A percentile compares a stretch with the other conserved stretches of the same genome.
These are phyloP conservation scores for Epichloe sp. DNA, from an alignment of 2,329 filamentous ascomycete genomes.

Conservation along the genomic window DNA sequence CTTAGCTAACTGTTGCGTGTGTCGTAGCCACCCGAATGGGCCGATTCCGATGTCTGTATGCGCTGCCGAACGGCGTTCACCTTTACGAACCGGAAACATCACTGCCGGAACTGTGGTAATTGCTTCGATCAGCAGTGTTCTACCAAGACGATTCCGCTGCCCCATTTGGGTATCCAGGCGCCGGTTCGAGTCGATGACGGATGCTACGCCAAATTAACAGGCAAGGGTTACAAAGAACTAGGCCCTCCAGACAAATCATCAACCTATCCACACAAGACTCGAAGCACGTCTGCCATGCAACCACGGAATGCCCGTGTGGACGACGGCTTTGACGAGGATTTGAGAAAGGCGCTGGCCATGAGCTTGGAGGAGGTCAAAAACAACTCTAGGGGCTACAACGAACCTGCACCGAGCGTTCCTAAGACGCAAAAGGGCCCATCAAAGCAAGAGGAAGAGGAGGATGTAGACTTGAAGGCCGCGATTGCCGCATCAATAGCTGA, in stretches of 20 bases:
- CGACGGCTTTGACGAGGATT: constrained; percentile 84
- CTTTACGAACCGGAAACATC: constrained; percentile 96
- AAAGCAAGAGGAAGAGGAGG: constrained; percentile 63
- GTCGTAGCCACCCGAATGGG: constrained; percentile 80
- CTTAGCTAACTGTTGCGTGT: not conserved
- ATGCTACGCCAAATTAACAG: constrained; percentile 79
- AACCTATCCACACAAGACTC: constrained; percentile 47
- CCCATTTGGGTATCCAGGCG: constrained; percentile 83
- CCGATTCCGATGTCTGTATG: constrained; percentile 97
- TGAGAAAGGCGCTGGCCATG: constrained; percentile 91
- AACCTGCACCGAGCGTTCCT: constrained; percentile 33
- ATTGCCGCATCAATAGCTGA: constrained; percentile 91
- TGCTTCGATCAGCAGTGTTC: constrained; percentile 96
- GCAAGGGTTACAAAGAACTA: constrained; percentile 38
- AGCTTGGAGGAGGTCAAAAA: constrained; percentile 85
- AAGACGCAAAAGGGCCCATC: constrained; percentile 15
- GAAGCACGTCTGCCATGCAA: constrained; percentile 61
- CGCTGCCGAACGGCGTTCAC: constrained; percentile 90
- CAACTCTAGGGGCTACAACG: constrained; percentile 59
- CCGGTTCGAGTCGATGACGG: constrained; percentile 92
- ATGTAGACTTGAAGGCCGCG: constrained; percentile 83
- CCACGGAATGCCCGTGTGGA: constrained; percentile 80
- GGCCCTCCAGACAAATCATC: constrained; percentile 34
- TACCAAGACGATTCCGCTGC: constrained; percentile 72
- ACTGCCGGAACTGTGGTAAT: constrained; percentile 95